A percentile compares a stretch with the other conserved stretches of the same genome.
phyloP scores from a whole-genome alignment of 306 rosid species.

The Glycyrrhiza uralensis region DNA sequence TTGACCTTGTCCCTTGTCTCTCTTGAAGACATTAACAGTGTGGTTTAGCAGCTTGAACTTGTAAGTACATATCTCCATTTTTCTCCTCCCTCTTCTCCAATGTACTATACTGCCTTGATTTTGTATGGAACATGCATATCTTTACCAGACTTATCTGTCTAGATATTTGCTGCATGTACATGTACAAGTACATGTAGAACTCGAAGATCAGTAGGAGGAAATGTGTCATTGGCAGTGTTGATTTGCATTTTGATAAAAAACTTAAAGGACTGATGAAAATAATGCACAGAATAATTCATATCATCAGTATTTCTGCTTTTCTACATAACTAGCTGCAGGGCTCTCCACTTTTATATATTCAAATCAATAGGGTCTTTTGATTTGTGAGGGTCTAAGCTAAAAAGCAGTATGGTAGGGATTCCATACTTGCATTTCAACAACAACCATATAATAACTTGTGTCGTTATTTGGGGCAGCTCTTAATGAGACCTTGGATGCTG shows the following conservation, averaged over 20 bases:
- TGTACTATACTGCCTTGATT: not conserved
- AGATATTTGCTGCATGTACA: not conserved
- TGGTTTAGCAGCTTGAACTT: not conserved
- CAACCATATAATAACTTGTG: not conserved
- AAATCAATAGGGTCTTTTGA: not conserved
- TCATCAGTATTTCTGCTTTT: not conserved
- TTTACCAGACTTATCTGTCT: not conserved
- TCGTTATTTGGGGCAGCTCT: conserved; percentile 42
- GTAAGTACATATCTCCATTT: not conserved
- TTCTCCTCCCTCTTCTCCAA: not conserved
- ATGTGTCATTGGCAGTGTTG: not conserved
- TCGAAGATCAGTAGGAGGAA: not conserved
- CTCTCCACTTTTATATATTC: not conserved
- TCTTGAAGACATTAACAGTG: not conserved
- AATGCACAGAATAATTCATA: not conserved
- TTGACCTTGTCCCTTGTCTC: not conserved
- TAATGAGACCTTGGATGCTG: conserved; percentile 53
- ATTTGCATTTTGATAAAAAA: not conserved
- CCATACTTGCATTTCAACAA: not conserved
- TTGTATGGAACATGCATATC: not conserved
- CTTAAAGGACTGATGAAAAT: not conserved
- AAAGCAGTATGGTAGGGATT: not conserved
- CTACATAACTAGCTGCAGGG: not conserved
- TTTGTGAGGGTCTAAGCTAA: not conserved
- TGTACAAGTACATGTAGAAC: not conserved